Evolutionary conservation across 169 alveolate genomes (phyloP).

Genomic region (Plasmodium inui): DNA sequence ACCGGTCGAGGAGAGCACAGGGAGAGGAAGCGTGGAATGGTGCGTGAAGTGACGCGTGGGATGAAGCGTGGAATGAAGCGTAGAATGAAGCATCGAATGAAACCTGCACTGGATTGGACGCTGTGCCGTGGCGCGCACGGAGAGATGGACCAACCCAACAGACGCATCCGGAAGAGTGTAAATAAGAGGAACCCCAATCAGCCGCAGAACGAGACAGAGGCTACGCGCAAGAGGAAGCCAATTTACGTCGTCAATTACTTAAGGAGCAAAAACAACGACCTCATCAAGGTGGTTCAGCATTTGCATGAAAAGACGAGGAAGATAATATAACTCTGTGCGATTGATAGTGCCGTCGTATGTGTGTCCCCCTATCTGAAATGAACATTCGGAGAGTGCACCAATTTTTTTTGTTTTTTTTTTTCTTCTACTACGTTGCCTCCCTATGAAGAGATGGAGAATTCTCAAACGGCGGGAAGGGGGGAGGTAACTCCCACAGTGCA

Average conservation of each 20-base stretch:
- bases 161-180: not conserved
- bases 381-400: not conserved
- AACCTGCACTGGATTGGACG: no score
- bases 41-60: no score
- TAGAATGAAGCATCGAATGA: not conserved
- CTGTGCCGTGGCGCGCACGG: not conserved
- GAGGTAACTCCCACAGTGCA: not conserved
- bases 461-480: not conserved
- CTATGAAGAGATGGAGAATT: not conserved
- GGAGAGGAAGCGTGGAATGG: not conserved
- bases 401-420: no score
- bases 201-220: not conserved
- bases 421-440: not conserved
- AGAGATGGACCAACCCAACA: not conserved
- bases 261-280: slow-evolving; percentile 36
- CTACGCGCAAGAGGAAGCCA: not conserved
- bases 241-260: slow-evolving; percentile 34
- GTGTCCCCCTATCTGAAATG: not conserved
- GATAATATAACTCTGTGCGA: not conserved
- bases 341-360: not conserved
- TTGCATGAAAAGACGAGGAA: slow-evolving; percentile 14
- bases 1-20: not conserved
- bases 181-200: not conserved
- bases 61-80: no score
- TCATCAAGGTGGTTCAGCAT: slow-evolving; percentile 29